Percentiles rank a stretch among this genome's conserved stretches.
Evolutionary conservation across 2,329 filamentous ascomycete species (phyloP).

Genomic region (Paraphaeosphaeria minitans): DNA sequence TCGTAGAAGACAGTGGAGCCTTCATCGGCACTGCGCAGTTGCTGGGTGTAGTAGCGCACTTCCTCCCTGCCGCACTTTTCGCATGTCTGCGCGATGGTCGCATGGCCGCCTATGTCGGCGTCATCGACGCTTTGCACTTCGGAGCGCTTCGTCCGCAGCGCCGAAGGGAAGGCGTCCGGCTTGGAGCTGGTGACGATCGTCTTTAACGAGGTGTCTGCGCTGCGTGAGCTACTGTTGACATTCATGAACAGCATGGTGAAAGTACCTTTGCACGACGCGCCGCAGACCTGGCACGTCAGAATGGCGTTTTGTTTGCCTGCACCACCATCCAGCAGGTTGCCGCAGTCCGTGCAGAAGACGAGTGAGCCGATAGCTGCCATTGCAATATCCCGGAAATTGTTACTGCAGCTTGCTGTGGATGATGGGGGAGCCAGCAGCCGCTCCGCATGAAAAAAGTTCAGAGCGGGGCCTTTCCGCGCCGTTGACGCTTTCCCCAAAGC

Average conservation of each 20-base stretch:
- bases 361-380: constrained; percentile 93
- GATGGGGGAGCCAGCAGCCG: background rate
- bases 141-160: constrained; percentile 85
- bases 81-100: constrained; percentile 71
- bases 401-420: background rate
- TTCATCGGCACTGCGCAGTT: constrained; percentile 92
- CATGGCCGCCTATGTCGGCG: constrained; percentile 77
- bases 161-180: constrained; percentile 85
- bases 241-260: background rate
- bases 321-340: constrained; percentile 83
- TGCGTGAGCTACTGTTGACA: constrained; percentile 2
- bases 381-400: constrained; percentile 11
- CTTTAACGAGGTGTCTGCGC: constrained; percentile 59
- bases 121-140: constrained; percentile 80
- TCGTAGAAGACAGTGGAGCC: constrained; percentile 90
- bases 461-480: constrained; percentile 7
- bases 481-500: constrained; percentile 8
- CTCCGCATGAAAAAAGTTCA: constrained; percentile 9
- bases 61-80: constrained; percentile 80
- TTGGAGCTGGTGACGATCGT: constrained; percentile 84
- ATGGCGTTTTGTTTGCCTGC: constrained; percentile 76
- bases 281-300: constrained; percentile 84
- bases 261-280: constrained; percentile 79
- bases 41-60: constrained; percentile 83
- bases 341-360: constrained; percentile 91